These are phyloP conservation scores for Penicillium paradoxum DNA, from an alignment of 495 filamentous ascomycete genomes.

Conservation along the genomic window DNA sequence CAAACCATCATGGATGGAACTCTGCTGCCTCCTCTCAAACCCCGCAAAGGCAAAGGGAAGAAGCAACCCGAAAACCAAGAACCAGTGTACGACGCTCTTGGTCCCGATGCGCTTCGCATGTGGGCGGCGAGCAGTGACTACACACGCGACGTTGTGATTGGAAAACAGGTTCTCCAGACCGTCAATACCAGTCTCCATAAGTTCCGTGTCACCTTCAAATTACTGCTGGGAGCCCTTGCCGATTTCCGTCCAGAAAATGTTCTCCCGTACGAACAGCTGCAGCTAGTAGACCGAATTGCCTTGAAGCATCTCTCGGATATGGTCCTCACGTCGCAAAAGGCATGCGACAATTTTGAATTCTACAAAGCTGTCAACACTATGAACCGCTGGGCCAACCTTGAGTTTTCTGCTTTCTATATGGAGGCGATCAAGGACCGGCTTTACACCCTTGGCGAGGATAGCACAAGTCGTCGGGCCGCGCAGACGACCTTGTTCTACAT, in stretches of 20 bases:
- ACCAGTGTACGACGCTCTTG: conserved; percentile 55
- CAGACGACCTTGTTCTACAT: conserved; percentile 70
- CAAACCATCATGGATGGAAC: conserved; percentile 78
- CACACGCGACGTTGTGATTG: conserved; percentile 77
- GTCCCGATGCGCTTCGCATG: conserved; percentile 80
- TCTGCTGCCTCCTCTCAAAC: conserved; percentile 56
- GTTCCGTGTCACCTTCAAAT: conserved; percentile 80
- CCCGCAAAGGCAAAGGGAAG: conserved; percentile 49
- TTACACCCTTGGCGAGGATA: conserved; percentile 68
- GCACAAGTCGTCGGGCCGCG: conserved; percentile 44
- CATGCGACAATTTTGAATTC: conserved; percentile 72
- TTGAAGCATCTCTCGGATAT: conserved; percentile 64
- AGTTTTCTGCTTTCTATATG: conserved; percentile 90
- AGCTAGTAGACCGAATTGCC: conserved; percentile 66
- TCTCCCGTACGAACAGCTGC: conserved; percentile 39
- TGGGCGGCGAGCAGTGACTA: conserved; percentile 94
- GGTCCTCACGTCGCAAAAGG: conserved; percentile 51
- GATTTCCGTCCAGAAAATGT: conserved; percentile 46
- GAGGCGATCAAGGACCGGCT: conserved; percentile 86
- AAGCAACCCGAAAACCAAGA: conserved; percentile 43
- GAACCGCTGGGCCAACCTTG: conserved; percentile 71
- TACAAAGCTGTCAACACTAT: conserved; percentile 68
- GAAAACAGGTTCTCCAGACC: conserved; percentile 64
- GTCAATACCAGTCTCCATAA: conserved; percentile 75
- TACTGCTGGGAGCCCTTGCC: conserved; percentile 74